These are phyloP conservation scores for Ceratocystis smalleyi DNA, from an alignment of 2,329 filamentous ascomycete species.

Conservation along the genomic window DNA sequence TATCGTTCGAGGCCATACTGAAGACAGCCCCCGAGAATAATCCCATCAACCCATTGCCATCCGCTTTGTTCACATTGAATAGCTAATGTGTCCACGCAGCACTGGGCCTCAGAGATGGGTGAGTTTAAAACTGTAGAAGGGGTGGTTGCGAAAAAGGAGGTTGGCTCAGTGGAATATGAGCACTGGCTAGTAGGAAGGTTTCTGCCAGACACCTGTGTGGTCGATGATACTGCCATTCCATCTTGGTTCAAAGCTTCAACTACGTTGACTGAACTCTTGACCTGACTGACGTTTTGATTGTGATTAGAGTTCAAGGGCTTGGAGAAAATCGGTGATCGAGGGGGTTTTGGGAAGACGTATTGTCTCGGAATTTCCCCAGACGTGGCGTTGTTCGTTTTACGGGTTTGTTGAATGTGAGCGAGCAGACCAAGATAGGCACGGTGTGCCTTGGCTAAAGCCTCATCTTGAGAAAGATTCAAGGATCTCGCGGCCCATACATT, in stretches of 20 bases:
- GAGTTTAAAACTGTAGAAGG: background rate
- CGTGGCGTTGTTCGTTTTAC: background rate
- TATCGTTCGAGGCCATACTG: slow-evolving; percentile 82
- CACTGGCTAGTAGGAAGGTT: background rate
- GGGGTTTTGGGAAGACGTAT: slow-evolving; percentile 12
- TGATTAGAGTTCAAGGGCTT: background rate
- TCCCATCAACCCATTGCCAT: slow-evolving; percentile 86
- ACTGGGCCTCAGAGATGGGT: slow-evolving; percentile 32
- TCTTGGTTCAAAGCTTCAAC: background rate
- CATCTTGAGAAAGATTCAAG: background rate
- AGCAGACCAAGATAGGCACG: slow-evolving; percentile 7
- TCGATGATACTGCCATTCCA: background rate
- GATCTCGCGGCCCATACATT: background rate
- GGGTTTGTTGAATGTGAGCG: background rate
- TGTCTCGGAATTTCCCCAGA: background rate
- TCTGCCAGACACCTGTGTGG: background rate
- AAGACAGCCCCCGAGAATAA: slow-evolving; percentile 78
- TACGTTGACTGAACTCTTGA: background rate
- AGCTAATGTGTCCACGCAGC: slow-evolving; percentile 56
- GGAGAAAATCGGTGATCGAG: background rate
- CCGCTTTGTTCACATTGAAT: slow-evolving; percentile 62
- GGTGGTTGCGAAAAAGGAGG: background rate
- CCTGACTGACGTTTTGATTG: background rate
- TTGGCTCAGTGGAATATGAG: background rate
- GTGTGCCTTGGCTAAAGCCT: background rate